Percentiles rank a stretch among this genome's conserved stretches.
Evolutionary conservation across 1,139 yeast species (phyloP).

Genomic region (Wickerhamomyces sp.): DNA sequence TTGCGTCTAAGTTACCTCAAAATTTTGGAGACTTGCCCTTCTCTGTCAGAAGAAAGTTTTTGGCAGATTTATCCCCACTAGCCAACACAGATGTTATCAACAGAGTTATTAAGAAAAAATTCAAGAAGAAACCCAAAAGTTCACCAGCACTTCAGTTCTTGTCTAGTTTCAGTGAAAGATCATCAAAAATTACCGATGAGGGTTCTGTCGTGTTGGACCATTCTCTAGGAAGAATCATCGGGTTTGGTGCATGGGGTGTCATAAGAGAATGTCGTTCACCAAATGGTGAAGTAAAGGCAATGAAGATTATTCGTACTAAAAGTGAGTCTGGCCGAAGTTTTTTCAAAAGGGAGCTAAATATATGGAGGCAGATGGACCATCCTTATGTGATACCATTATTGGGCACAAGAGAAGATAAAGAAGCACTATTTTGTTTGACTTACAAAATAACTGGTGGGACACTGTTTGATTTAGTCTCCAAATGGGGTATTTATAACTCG

Average conservation of each 20-base stretch:
- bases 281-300: constrained; percentile 54
- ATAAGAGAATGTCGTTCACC: constrained; percentile 61
- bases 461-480: constrained; percentile 66
- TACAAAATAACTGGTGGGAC: constrained; percentile 77
- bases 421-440: constrained; percentile 69
- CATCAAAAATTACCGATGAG: constrained; percentile 39
- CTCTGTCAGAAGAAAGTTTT: constrained; percentile 58
- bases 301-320: constrained; percentile 65
- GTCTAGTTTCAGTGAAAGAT: constrained; percentile 21
- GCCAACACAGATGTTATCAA: constrained; percentile 37
- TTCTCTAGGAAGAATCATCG: constrained; percentile 71
- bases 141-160: constrained; percentile 25
- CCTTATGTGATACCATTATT: constrained; percentile 60
- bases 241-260: constrained; percentile 90
- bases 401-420: constrained; percentile 56
- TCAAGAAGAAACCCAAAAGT: constrained; percentile 15
- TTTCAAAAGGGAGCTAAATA: constrained; percentile 64
- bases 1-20: constrained; percentile 42
- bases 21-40: constrained; percentile 64
- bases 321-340: constrained; percentile 41
- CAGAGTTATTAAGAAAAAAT: constrained; percentile 28
- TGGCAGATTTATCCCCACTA: constrained; percentile 52
- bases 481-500: constrained; percentile 52
- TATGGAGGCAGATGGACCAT: constrained; percentile 72
- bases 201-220: constrained; percentile 60